Conservation (phyloP, 257 asterid species). For the Rubia yunnanensis region DNA sequence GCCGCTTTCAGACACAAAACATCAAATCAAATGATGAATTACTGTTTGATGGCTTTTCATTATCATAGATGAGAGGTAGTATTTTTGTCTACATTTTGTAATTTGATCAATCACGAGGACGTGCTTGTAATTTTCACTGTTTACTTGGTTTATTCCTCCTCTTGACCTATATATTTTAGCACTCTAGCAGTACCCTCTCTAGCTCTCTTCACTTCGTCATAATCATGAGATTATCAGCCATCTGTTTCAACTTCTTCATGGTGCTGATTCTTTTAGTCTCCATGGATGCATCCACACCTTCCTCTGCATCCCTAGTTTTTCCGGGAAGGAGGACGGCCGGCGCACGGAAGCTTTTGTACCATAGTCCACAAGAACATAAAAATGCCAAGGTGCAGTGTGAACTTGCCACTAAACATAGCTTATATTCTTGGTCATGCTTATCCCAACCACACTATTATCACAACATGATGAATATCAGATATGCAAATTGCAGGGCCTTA, state of each 20-base stretch:
- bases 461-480: background rate
- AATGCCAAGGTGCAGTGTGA: background rate
- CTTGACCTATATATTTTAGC: constrained; percentile 3
- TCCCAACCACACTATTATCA: background rate
- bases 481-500: constrained; percentile 6
- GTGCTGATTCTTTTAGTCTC: constrained; percentile 7
- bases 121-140: constrained; percentile 1
- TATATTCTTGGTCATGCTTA: background rate
- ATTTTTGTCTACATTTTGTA: background rate
- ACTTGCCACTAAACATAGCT: background rate
- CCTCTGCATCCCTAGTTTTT: constrained; percentile 3
- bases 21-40: background rate
- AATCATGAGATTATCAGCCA: constrained; percentile 11
- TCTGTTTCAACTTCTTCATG: constrained; percentile 1
- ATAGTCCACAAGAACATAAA: background rate
- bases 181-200: background rate
- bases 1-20: background rate
- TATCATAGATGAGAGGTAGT: too few species aligned
- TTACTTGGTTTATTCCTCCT: constrained; percentile 1
- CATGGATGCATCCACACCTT: constrained; percentile 10
- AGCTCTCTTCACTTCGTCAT: background rate
- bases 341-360: background rate
- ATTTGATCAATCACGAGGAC: background rate
- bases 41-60: background rate
- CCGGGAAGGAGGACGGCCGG: background rate